Percentiles rank a stretch among this genome's conserved stretches.
Conservation (phyloP, 2,329 filamentous ascomycete species). For the Ceratocystis papillata region DNA sequence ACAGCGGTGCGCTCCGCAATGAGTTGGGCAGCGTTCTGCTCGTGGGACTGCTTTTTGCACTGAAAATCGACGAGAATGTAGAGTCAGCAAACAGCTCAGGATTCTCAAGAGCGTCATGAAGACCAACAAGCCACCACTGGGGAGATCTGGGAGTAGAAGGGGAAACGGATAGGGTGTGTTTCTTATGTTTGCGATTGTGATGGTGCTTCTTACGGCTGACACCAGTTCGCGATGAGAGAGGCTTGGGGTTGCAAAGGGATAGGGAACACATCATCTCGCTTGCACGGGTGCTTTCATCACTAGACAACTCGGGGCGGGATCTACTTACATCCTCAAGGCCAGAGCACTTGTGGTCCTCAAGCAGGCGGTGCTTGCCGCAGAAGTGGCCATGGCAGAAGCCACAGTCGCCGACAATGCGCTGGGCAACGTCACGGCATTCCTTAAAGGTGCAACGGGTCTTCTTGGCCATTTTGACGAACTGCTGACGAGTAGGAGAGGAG, state of each 20-base stretch:
- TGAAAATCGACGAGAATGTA: conserved; percentile 30
- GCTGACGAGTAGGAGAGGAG: not conserved
- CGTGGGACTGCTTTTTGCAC: conserved; percentile 96
- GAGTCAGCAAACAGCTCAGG: conserved; percentile 31
- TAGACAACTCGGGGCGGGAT: conserved; percentile 15
- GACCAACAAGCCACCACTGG: conserved; percentile 36
- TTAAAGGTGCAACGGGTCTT: conserved; percentile 81
- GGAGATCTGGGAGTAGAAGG: not conserved
- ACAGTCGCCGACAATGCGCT: conserved; percentile 93
- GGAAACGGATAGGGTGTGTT: conserved; percentile 24
- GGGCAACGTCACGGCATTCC: conserved; percentile 75
- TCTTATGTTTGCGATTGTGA: not conserved
- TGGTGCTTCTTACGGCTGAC: not conserved
- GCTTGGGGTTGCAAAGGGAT: not conserved
- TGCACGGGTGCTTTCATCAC: not conserved
- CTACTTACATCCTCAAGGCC: conserved; percentile 72
- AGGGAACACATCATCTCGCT: not conserved
- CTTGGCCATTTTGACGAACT: conserved; percentile 47
- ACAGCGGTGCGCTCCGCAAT: conserved; percentile 88
- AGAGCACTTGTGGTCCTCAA: conserved; percentile 89
- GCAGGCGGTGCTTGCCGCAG: conserved; percentile 85
- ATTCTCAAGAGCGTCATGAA: conserved; percentile 33
- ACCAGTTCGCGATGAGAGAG: not conserved
- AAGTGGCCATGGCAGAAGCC: conserved; percentile 88
- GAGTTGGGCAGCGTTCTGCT: conserved; percentile 84